These are phyloP conservation scores for Corchorus capsularis DNA, from an alignment of 345 rosid species.

Conservation along the genomic window DNA sequence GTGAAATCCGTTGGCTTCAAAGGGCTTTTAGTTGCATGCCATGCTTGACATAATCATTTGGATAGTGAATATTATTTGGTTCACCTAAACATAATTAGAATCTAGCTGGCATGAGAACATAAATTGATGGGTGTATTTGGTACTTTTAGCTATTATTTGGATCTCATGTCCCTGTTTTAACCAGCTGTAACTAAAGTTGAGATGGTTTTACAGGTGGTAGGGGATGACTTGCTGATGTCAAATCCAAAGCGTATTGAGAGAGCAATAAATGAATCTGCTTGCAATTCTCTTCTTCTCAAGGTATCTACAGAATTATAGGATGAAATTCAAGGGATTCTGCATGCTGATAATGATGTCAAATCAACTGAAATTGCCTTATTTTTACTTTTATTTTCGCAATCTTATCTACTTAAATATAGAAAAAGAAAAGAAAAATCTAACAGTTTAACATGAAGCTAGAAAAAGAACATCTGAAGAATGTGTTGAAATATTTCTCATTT, in stretches of 20 bases:
- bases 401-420: not conserved
- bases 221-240: constrained; percentile 85
- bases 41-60: constrained; percentile 10
- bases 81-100: not conserved
- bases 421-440: not conserved
- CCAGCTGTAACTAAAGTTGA: constrained; percentile 11
- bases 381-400: not conserved
- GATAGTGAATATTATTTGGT: not conserved
- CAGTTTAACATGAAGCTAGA: not conserved
- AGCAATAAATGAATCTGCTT: constrained; percentile 75
- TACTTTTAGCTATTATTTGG: not conserved
- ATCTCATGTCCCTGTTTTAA: constrained; percentile 6
- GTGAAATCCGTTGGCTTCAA: not conserved
- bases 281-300: constrained; percentile 96
- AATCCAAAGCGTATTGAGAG: constrained; percentile 81
- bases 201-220: constrained; percentile 72
- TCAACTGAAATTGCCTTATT: not conserved
- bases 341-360: constrained; percentile 4
- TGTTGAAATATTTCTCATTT: not conserved
- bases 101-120: not conserved
- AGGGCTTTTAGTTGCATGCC: not conserved
- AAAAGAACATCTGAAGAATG: not conserved
- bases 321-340: not conserved
- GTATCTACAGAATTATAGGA: constrained; percentile 37
- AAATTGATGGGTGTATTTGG: not conserved